Evolutionary conservation across 2,329 filamentous ascomycete genomes (phyloP), one percentile per base, ranked within the genome.

Genomic region (Dothidotthia symphoricarpi): DNA sequence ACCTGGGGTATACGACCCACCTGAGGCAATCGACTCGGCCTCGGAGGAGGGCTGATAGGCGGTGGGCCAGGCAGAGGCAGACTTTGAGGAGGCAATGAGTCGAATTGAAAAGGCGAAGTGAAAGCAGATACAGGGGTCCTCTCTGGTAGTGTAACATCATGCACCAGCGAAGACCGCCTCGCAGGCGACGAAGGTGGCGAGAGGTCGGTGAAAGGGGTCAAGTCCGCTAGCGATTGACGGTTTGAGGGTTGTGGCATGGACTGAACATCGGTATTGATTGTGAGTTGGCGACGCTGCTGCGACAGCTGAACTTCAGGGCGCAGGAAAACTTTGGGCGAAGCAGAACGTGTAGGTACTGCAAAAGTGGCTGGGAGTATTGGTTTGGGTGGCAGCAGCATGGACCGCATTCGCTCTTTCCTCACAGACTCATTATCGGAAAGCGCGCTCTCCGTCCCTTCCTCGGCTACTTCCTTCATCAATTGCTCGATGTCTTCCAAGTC

Each of bases 1-100:
- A 95, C 88, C 54, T 82, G 82, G 7, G 90, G 90, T 34, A 95
- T 95, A 12, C 90, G 81, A 7, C 89, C 90, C 31, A 95, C 82
- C 51, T 91, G 88, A 17, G 83, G 81, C 13, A 95, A 71, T 39
- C 89, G 78, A 58, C 81, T 86, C 8, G 79, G 79, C 8, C 69
- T 70, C 25, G 67, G 66, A 14, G 67, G 55, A 14, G 60, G 57
- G 31, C 44, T 55, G 8, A 45, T 29, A n/a, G 63, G 52, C 6
- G 54, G 51, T 14, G 52, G 49, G 4, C 46, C 47, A 39, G 47
- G 62, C 32, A 57, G 55, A 2, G 67, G 41, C 11, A 53, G 29
- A n/a, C 28, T 29, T 13, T 51, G 36, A 7, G 15, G 31, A 17
- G 39, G 19, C 19, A 22, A 22, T 22, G 19, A 22, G 5, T 22